Evolutionary conservation across 1,284 basidiomycete species (phyloP).

Genomic region (Baeospora myosura): DNA sequence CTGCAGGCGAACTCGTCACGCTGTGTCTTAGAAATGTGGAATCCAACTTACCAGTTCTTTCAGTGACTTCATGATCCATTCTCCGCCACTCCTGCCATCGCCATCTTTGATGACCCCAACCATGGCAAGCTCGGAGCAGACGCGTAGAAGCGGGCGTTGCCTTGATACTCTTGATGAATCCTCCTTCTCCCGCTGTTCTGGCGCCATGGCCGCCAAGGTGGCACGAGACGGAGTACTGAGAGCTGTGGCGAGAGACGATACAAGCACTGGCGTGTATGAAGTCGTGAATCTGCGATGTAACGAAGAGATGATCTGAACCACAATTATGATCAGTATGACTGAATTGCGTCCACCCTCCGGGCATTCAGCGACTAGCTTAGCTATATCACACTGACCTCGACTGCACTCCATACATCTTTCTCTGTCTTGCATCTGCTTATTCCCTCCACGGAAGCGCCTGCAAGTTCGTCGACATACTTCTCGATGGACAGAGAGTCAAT

Average conservation of each 20-base stretch:
- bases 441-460: slow-evolving; percentile 82
- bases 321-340: slow-evolving; percentile 62
- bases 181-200: slow-evolving; percentile 91
- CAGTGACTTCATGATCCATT: slow-evolving; percentile 78
- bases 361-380: no score
- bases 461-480: slow-evolving; percentile 95
- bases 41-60: slow-evolving; percentile 69
- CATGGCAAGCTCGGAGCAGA: slow-evolving; percentile 85
- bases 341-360: slow-evolving; percentile 87
- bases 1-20: slow-evolving; percentile 32
- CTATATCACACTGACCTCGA: slow-evolving; percentile 70
- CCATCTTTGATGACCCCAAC: slow-evolving; percentile 75
- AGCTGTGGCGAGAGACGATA: slow-evolving; percentile 56
- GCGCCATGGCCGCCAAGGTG: slow-evolving; percentile 49
- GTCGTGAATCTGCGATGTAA: slow-evolving; percentile 84
- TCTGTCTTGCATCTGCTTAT: slow-evolving; percentile 79
- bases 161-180: slow-evolving; percentile 74
- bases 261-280: slow-evolving; percentile 69
- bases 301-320: slow-evolving; percentile 72
- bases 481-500: slow-evolving; percentile 83
- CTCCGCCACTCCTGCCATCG: slow-evolving; percentile 63
- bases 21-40: slow-evolving; percentile 7
- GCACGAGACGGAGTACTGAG: slow-evolving; percentile 61
- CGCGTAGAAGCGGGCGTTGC: slow-evolving; percentile 80
- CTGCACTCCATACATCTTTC: slow-evolving; percentile 85